Evolutionary conservation across 1,284 basidiomycete species (phyloP).

Genomic region (Sanghuangporus sanghuang): DNA sequence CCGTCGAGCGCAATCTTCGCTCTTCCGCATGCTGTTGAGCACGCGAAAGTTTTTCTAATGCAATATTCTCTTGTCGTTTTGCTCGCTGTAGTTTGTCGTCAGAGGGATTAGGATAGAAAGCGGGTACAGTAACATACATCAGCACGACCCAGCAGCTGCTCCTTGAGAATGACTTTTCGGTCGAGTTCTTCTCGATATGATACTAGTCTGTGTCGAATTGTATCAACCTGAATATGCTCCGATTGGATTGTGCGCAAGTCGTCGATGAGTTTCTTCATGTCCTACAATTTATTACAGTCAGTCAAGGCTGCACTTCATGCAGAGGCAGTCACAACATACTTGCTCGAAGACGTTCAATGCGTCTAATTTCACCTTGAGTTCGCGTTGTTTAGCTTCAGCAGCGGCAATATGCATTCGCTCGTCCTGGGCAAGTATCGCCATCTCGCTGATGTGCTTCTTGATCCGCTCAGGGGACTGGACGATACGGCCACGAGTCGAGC

Average conservation of each 20-base stretch:
- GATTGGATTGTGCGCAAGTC: conserved; percentile 68
- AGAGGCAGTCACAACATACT: conserved; percentile 31
- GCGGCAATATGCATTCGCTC: conserved; percentile 55
- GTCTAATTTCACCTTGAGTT: conserved; percentile 69
- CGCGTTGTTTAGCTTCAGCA: conserved; percentile 68
- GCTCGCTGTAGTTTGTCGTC: conserved; percentile 41
- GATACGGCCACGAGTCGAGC: conserved; percentile 62
- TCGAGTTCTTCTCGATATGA: conserved; percentile 64
- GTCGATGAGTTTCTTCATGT: conserved; percentile 61
- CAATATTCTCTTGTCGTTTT: conserved; percentile 19
- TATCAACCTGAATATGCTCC: conserved; percentile 58
- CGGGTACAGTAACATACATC: conserved; percentile 42
- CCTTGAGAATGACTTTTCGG: conserved; percentile 65
- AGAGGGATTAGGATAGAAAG: neutral
- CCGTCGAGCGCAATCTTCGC: conserved; percentile 59
- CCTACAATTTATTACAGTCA: conserved; percentile 35
- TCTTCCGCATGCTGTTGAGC: conserved; percentile 73
- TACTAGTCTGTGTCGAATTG: conserved; percentile 55
- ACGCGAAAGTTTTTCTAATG: conserved; percentile 36
- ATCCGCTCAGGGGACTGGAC: conserved; percentile 87
- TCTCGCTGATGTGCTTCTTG: conserved; percentile 69
- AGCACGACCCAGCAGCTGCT: conserved; percentile 57
- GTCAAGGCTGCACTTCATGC: neutral
- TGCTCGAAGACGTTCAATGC: conserved; percentile 72
- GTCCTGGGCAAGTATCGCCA: conserved; percentile 56